A percentile compares a stretch with the other conserved stretches of the same genome.
These are phyloP conservation scores for Pisolithus sp. DNA, from an alignment of 768 basidiomycete species.

Conservation along the genomic window DNA sequence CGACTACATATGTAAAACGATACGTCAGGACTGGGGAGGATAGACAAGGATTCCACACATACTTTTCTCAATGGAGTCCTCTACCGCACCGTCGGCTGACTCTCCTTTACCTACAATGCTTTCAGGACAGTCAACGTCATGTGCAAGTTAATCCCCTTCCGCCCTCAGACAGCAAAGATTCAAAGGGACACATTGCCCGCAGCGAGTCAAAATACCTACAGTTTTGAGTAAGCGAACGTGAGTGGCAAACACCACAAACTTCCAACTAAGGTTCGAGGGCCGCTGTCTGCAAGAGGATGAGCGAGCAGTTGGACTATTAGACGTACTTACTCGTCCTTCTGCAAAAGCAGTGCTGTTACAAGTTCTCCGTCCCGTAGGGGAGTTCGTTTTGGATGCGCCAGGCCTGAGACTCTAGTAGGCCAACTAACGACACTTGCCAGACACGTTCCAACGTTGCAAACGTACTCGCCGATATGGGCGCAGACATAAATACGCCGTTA, in stretches of 20 bases:
- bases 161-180: slow-evolving; percentile 27
- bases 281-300: slow-evolving; percentile 16
- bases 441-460: too few species aligned
- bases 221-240: slow-evolving; percentile 44
- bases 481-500: background rate
- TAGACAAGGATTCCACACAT: slow-evolving; percentile 12
- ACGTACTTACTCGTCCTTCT: slow-evolving; percentile 25
- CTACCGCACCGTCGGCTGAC: slow-evolving; percentile 40
- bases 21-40: too few species aligned
- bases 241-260: slow-evolving; percentile 23
- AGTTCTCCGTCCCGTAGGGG: too few species aligned
- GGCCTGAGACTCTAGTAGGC: too few species aligned
- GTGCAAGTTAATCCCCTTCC: slow-evolving; percentile 29
- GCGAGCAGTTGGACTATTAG: background rate
- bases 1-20: too few species aligned
- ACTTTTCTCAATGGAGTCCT: slow-evolving; percentile 56
- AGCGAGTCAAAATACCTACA: slow-evolving; percentile 44
- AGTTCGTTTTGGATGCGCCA: too few species aligned
- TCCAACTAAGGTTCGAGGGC: slow-evolving; percentile 27
- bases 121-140: slow-evolving; percentile 32
- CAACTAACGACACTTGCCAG: too few species aligned
- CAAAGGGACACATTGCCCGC: slow-evolving; percentile 37
- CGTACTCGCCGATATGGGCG: slow-evolving; percentile 3
- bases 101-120: slow-evolving; percentile 37
- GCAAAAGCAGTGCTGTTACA: slow-evolving; percentile 10